Evolutionary conservation across 2,329 filamentous ascomycete genomes (phyloP).

Genomic region (Ustulina deusta): DNA sequence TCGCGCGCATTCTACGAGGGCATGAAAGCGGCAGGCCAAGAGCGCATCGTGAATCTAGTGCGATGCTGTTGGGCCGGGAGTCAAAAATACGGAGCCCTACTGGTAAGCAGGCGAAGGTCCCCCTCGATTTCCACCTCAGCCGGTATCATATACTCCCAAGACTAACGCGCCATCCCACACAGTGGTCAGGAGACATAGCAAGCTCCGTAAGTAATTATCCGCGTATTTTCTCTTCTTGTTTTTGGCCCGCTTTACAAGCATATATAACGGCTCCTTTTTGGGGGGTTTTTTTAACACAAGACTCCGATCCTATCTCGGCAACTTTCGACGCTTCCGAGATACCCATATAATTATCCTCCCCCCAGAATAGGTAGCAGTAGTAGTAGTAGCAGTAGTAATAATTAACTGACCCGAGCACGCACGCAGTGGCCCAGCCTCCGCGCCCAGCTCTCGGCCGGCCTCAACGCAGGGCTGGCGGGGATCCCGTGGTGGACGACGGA

Average conservation of each 20-base stretch:
- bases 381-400: too few relatives aligned
- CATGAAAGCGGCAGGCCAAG: conserved; percentile 61
- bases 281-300: too few relatives aligned
- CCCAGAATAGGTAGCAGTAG: not conserved
- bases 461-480: conserved; percentile 74
- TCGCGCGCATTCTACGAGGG: conserved; percentile 68
- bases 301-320: too few relatives aligned
- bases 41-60: conserved; percentile 64
- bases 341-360: not conserved
- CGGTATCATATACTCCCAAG: not conserved
- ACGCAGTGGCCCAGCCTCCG: conserved; percentile 66
- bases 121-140: too few relatives aligned
- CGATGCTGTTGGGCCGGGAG: conserved; percentile 65
- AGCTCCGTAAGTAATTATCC: conserved; percentile 57
- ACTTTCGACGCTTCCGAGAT: not conserved
- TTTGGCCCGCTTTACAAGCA: not conserved
- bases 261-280: too few relatives aligned
- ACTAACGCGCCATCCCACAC: not conserved
- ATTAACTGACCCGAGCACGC: not conserved
- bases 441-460: conserved; percentile 70
- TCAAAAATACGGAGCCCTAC: conserved; percentile 73
- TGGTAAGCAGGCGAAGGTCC: conserved; percentile 56
- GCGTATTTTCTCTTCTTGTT: not conserved
- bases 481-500: conserved; percentile 78
- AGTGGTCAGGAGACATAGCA: conserved; percentile 72